Conservation (phyloP, 2,329 filamentous ascomycete species). For the Domatiomyces catenatus region DNA sequence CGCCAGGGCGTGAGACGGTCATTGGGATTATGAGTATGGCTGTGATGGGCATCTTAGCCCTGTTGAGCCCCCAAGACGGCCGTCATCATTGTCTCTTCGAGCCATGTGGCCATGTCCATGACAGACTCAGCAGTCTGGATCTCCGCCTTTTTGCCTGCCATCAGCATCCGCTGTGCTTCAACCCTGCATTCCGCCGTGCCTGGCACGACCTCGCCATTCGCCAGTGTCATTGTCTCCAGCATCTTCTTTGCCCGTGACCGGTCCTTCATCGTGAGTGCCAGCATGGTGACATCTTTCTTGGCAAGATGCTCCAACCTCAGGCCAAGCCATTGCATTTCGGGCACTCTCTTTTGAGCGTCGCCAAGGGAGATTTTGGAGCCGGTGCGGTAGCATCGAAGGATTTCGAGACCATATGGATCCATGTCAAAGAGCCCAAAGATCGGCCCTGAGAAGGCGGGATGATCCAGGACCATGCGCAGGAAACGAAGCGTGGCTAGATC, state of each 20-base stretch:
- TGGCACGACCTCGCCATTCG: slow-evolving; percentile 27
- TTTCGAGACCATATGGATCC: slow-evolving; percentile 48
- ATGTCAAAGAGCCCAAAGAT: slow-evolving; percentile 43
- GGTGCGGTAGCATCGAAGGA: slow-evolving; percentile 48
- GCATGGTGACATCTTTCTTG: slow-evolving; percentile 18
- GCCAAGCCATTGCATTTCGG: slow-evolving; percentile 43
- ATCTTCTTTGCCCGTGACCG: slow-evolving; percentile 39
- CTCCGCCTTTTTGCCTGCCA: slow-evolving; percentile 48
- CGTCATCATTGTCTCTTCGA: slow-evolving; percentile 29
- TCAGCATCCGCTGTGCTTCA: slow-evolving; percentile 46
- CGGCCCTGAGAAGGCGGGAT: slow-evolving; percentile 17
- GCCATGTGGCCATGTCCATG: slow-evolving; percentile 24
- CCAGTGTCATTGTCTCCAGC: slow-evolving; percentile 32
- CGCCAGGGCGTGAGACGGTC: slow-evolving; percentile 65
- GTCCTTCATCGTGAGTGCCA: slow-evolving; percentile 38
- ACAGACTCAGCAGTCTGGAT: slow-evolving; percentile 37
- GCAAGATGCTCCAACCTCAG: slow-evolving; percentile 29
- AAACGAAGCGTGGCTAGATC: slow-evolving; percentile 43
- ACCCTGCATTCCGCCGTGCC: slow-evolving; percentile 25
- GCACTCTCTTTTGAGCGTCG: slow-evolving; percentile 35
- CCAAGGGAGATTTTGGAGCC: slow-evolving; percentile 42
- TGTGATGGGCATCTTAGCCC: not conserved
- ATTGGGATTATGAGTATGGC: slow-evolving; percentile 43
- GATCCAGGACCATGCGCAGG: slow-evolving; percentile 29
- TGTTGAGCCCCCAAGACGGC: not conserved